phyloP scores from a whole-genome alignment of 331 rosid genomes.

The Ulmus americana region DNA sequence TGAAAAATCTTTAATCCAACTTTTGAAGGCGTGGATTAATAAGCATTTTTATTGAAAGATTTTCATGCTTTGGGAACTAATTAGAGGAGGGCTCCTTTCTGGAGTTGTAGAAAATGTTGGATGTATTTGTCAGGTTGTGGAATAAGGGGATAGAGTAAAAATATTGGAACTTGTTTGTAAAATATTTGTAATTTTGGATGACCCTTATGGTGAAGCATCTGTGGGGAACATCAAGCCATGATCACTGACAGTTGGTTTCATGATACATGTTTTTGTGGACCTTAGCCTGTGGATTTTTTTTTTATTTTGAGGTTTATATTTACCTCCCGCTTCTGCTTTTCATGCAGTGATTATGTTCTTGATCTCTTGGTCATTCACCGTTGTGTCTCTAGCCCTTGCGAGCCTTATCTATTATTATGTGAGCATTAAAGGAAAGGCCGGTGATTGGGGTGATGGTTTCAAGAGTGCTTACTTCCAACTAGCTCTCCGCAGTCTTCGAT shows the following conservation, averaged over 20 bases:
- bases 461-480: constrained; percentile 99
- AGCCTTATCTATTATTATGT: constrained; percentile 95
- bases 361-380: constrained; percentile 96
- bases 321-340: constrained; percentile 17
- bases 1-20: neutral
- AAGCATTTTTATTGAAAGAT: neutral
- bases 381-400: constrained; percentile 88
- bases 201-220: neutral
- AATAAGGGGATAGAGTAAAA: too few relatives aligned
- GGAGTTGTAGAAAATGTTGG: neutral
- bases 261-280: neutral
- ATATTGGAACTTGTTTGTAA: neutral
- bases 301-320: constrained; percentile 4
- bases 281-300: neutral
- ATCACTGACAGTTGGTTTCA: neutral
- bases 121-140: neutral
- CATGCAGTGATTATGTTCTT: constrained; percentile 95
- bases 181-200: neutral
- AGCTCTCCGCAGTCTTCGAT: constrained; percentile 99
- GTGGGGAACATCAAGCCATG: neutral
- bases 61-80: neutral
- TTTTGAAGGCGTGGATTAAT: neutral
- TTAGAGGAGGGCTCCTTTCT: neutral
- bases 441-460: constrained; percentile 99
- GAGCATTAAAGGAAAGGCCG: constrained; percentile 94